Percentiles rank a stretch among this genome's conserved stretches.
Conservation (phyloP, 2,329 filamentous ascomycete species). For the Decorospora gaudefroyi region DNA sequence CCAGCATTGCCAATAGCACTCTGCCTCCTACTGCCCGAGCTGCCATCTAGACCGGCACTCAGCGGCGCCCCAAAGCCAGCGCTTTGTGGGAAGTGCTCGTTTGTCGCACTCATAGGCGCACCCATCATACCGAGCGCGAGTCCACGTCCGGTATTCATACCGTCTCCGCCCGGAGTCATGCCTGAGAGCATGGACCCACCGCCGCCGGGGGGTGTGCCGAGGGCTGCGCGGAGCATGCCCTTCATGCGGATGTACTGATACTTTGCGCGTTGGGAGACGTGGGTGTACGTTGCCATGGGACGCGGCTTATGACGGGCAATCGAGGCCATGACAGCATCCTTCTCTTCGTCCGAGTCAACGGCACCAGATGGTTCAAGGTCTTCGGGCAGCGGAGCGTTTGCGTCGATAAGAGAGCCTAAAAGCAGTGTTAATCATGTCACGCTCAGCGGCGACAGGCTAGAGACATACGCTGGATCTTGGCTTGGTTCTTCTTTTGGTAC, state of each 20-base stretch:
- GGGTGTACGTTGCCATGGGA: conserved; percentile 70
- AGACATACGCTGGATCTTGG: conserved; percentile 87
- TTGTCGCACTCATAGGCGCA: conserved; percentile 35
- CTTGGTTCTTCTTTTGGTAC: conserved; percentile 92
- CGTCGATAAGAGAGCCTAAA: conserved; percentile 87
- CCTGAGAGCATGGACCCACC: conserved; percentile 30
- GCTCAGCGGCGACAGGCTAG: too few species aligned
- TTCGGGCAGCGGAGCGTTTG: conserved; percentile 87
- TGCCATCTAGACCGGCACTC: conserved; percentile 39
- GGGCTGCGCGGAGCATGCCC: conserved; percentile 64
- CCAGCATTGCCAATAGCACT: conserved; percentile 42
- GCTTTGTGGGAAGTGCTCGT: conserved; percentile 40
- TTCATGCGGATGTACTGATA: conserved; percentile 67
- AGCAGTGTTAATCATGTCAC: conserved; percentile 8
- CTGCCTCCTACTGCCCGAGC: conserved; percentile 34
- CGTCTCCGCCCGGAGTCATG: conserved; percentile 28
- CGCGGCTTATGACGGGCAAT: conserved; percentile 73
- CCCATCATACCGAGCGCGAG: conserved; percentile 42
- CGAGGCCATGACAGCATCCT: conserved; percentile 82
- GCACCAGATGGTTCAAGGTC: conserved; percentile 72
- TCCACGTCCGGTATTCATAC: conserved; percentile 28
- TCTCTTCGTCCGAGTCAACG: conserved; percentile 94
- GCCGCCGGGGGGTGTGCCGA: conserved; percentile 53
- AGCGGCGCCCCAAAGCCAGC: conserved; percentile 35
- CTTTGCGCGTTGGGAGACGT: conserved; percentile 57